Base-by-base conservation (phyloP, 805 yeast species). In the Starmerella stigmatis region DNA sequence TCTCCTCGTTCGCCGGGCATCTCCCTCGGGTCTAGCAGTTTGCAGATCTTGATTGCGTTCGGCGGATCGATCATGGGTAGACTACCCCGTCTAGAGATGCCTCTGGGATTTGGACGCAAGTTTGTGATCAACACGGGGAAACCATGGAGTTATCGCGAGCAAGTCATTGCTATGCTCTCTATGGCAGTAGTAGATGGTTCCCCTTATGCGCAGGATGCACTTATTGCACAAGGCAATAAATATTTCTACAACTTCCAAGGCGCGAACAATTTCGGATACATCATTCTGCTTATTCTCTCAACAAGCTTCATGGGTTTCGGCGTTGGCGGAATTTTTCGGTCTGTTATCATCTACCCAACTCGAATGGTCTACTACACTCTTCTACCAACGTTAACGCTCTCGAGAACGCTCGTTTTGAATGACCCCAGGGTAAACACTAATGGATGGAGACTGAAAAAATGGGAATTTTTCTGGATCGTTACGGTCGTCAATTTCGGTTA, bases 271-370 rank as follows among this genome's bases (percentile, higher is more conserved):
- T 42, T 42, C 16, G 72, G 76, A 1, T 79, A 68, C 59, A 79
- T 75, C 58, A 51, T 76, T 13, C 54, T 76, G 28, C 64, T 78
- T 29, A 63, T 73, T 1, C 51, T 76, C 3, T 69, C 80, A 3
- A 69, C 81, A 3, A 81, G 77, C 57, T 74, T 73, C 48, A 61
- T 79, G 50, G 86, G 86, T 20, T 73, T 76, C 56, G 79, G 82
- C 1, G 71, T 79, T 57, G 82, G 85, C 5, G 79, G 81, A 41
- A 55, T 79, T 25, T 68, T 77, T 69, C 70, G 81, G 55, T 73
- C 73, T 48, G 74, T 78, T 31, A 70, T 68, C 2, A 69, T 77
- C 10, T 75, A 75, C 53, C 78, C 78, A 10, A 61, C 62, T 3
- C 60, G 66, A 47, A 64, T 75, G 4, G 55, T 77, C 23, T 76